Conservation (phyloP, 257 asterid genomes). For the Forsythia viridissima region DNA sequence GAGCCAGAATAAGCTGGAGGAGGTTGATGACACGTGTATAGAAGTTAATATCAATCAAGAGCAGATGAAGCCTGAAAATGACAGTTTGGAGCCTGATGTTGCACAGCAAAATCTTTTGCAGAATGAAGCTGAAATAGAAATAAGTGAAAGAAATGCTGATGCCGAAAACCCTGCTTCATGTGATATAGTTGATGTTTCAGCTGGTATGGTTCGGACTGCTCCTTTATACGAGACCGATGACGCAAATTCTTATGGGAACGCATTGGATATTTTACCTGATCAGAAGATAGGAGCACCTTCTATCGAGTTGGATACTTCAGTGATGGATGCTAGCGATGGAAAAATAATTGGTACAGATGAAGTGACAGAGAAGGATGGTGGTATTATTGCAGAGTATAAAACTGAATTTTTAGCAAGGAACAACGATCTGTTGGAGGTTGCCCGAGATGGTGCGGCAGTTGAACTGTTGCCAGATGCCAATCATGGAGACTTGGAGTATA, state of each 20-base stretch:
- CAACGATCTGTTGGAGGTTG: constrained; percentile 15
- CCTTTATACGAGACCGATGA: constrained; percentile 28
- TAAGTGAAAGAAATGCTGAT: constrained; percentile 24
- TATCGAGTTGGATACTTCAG: constrained; percentile 33
- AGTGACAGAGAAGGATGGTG: constrained; percentile 31
- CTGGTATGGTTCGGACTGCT: constrained; percentile 24
- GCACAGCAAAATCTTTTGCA: constrained; percentile 28
- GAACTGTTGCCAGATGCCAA: constrained; percentile 33
- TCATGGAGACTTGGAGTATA: constrained; percentile 30
- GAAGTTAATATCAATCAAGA: constrained; percentile 23
- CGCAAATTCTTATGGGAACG: constrained; percentile 31
- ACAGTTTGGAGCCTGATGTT: constrained; percentile 27
- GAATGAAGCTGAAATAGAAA: constrained; percentile 37
- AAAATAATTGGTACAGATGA: constrained; percentile 31
- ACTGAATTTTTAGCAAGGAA: not conserved
- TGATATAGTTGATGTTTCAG: constrained; percentile 28
- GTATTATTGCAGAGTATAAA: constrained; percentile 16
- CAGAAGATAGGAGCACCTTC: constrained; percentile 30
- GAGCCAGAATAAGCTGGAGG: constrained; percentile 36
- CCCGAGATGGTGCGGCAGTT: constrained; percentile 29
- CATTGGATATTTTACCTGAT: constrained; percentile 33
- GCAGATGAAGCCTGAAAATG: constrained; percentile 26
- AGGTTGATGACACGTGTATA: constrained; percentile 18
- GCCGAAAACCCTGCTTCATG: constrained; percentile 27
- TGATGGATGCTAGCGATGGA: constrained; percentile 32